phyloP scores from a whole-genome alignment of 1,139 yeast species.

The Debaryomyces sp. region DNA sequence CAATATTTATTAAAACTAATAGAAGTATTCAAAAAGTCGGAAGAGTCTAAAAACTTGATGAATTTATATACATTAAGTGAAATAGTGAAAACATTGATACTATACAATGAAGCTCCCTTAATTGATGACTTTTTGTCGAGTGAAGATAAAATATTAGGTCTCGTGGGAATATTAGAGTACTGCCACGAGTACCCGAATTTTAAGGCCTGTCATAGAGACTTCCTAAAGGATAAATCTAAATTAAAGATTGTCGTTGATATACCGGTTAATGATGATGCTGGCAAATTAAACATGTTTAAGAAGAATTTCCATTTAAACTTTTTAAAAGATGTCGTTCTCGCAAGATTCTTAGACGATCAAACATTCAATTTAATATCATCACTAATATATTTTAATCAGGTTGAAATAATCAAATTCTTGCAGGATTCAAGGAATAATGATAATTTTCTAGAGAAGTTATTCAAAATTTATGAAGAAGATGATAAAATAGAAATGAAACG shows the following conservation, averaged over 20 bases:
- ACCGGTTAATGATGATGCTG: constrained; percentile 45
- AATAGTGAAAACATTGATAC: constrained; percentile 66
- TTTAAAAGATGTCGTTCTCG: constrained; percentile 82
- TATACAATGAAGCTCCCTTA: constrained; percentile 70
- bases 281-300: constrained; percentile 53
- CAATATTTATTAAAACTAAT: constrained; percentile 58
- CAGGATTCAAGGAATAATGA: constrained; percentile 49
- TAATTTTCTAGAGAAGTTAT: constrained; percentile 52
- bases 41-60: constrained; percentile 48
- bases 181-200: constrained; percentile 81
- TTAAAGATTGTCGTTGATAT: constrained; percentile 76
- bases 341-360: constrained; percentile 79
- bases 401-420: constrained; percentile 67
- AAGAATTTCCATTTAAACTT: constrained; percentile 78
- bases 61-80: constrained; percentile 69
- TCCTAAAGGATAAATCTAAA: constrained; percentile 55
- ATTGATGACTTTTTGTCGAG: constrained; percentile 63
- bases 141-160: constrained; percentile 61
- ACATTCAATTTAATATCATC: constrained; percentile 66
- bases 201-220: constrained; percentile 79
- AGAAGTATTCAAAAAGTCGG: constrained; percentile 57
- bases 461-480: constrained; percentile 52
- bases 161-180: constrained; percentile 86
- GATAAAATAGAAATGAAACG: constrained; percentile 39
- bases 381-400: constrained; percentile 69